Percentiles rank a stretch among this genome's conserved stretches.
phyloP scores from a whole-genome alignment of 495 filamentous ascomycete genomes.

The Alectoria sarmentosa region DNA sequence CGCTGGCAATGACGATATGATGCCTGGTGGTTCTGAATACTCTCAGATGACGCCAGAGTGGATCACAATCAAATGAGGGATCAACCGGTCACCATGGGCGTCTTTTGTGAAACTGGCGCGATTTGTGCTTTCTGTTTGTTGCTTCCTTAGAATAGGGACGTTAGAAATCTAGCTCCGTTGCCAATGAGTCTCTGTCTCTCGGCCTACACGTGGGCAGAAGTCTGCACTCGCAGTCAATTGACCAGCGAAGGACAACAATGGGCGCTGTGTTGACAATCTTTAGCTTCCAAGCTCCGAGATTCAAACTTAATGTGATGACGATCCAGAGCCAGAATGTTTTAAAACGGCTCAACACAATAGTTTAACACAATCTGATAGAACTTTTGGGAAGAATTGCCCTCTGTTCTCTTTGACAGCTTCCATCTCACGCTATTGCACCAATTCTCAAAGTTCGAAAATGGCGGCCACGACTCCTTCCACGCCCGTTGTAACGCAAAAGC shows the following conservation, averaged over 20 bases:
- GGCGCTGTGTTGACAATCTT: no score
- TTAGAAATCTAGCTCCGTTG: no score
- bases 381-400: background rate
- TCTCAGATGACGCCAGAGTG: background rate
- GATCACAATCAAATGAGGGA: background rate
- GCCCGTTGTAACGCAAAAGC: background rate
- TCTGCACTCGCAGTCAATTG: no score
- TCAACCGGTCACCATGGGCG: background rate
- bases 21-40: background rate
- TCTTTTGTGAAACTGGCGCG: background rate
- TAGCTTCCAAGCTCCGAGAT: no score
- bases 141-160: no score
- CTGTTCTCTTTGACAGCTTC: background rate
- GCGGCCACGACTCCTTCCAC: background rate
- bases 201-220: no score
- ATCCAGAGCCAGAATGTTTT: no score
- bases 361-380: background rate
- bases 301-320: no score
- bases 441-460: background rate
- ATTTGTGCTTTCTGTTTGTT: background rate
- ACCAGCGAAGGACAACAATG: no score
- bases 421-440: background rate
- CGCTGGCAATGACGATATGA: constrained; percentile 2
- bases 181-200: no score
- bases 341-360: no score